Base-by-base conservation (phyloP, 805 yeast species). In the Torulaspora maleeae region DNA sequence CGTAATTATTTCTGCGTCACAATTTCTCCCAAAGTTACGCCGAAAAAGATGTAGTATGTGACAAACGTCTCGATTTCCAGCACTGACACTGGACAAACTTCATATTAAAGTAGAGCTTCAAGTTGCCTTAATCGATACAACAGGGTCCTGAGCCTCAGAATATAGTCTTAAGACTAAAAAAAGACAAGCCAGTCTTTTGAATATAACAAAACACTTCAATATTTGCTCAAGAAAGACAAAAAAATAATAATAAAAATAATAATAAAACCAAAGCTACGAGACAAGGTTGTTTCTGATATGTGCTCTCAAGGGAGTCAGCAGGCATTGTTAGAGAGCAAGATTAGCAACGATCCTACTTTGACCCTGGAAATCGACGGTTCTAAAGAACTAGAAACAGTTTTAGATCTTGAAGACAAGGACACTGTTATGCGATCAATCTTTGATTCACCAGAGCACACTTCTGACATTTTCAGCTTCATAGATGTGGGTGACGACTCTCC, bases 351-450 rank as follows among this genome's bases (percentile, higher is more conserved):
- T 19, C 48, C 51, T 6, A 28, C 49, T 4, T 17, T 48, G 9
- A 44, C 48, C n/a, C 7, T 29, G 9, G 46, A 38, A 25, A 29
- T 30, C n/a, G 41, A 46, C 28, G 46, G 36, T 13, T 13, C 38
- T 8, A 43, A 27, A 33, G 44, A 38, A 12, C n/a, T 35, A 19
- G 51, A 43, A 16, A 24, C 51, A 4, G 13, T 38, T 15, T 29
- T 48, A 22, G 28, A 41, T 29, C n/a, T 39, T 12, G 49, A 43
- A 16, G 48, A 44, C 29, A 29, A 37, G 25, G 46, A 39, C 17
- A 40, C 51, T 2, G 40, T 32, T 12, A 38, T 48, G 10, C 37
- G 42, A n/a, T 43, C 49, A 40, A 38, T 48, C 4, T 43, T 48
- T 39, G 50, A 46, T 22, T 39, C 39, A 3, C 46, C 50, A 3